Evolutionary conservation across 2,329 filamentous ascomycete genomes (phyloP), one percentile per base, ranked within the genome.

Genomic region (Aschersonia sp.): DNA sequence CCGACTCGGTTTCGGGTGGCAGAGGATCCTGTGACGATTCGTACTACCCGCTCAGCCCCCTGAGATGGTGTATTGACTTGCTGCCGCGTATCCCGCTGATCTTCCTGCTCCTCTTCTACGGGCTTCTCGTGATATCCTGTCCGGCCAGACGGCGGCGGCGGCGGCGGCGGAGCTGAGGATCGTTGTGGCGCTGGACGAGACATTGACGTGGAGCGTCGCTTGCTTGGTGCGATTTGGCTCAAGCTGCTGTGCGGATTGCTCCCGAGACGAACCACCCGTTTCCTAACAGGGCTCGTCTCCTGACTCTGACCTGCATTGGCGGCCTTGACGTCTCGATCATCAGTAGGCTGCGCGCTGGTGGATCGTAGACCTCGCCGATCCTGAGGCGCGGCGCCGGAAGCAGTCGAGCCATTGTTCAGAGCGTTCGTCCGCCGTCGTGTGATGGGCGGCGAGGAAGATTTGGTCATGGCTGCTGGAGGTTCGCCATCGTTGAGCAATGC

Each of bases 401-500:
- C 65, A 5, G 65, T 32, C 20, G 20, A 20, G 43, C 20, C 29
- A 31, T 47, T 60, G 53, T 64, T 69, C 44, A 77, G 57, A 12
- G 67, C 69, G 53, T 72, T 77, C 2, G 60, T 59, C 45, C 73
- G 72, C 52, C 73, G 66, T 55, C 75, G 70, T 29, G 70, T 73
- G 50, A 65, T 59, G 29, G 69, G 65, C 2, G 72, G 71, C 5
- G 74, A 73, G 5, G 68, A 59, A 2, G 66, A 59, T 9, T 64
- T 61, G 30, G 63, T 53, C 3, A 56, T 54, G 53, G 60, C 58
- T 63, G 71, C 70, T 20, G 20, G 20, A 6, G 77, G 73, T 3
- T 69, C 74, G 43, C 77, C 76, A 51, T 82, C 78, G 49, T 79
- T 78, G 30, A 96, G 73, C 12, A 96, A 72, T 28, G 88, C 89